A percentile compares a stretch with the other conserved stretches of the same genome.
phyloP scores from a whole-genome alignment of 257 asterid species.

The Henckelia pumila region DNA sequence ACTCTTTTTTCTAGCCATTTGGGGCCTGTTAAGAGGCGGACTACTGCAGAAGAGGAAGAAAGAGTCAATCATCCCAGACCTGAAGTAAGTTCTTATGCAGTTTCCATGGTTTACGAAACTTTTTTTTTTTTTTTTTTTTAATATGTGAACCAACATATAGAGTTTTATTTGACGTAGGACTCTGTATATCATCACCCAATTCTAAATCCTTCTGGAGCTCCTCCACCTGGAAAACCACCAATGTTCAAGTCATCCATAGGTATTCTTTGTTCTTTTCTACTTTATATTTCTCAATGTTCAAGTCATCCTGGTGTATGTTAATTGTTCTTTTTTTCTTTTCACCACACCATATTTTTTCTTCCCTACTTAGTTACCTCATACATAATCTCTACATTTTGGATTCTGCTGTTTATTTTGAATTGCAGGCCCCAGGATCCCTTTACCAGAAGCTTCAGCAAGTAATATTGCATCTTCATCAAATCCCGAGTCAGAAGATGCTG shows the following conservation, averaged over 20 bases:
- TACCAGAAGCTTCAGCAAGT: conserved; percentile 68
- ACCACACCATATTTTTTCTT: conserved; percentile 7
- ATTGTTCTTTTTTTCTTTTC: background rate
- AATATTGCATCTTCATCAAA: conserved; percentile 68
- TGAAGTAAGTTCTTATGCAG: conserved; percentile 51
- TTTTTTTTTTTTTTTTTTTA: conserved; percentile 29
- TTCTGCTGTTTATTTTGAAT: conserved; percentile 17
- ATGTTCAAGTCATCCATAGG: conserved; percentile 96
- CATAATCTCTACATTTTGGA: background rate
- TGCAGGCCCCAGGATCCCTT: conserved; percentile 87
- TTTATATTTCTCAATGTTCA: background rate
- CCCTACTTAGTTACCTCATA: background rate
- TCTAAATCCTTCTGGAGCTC: conserved; percentile 97
- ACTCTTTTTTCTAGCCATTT: conserved; percentile 67
- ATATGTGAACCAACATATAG: conserved; percentile 27
- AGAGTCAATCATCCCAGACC: conserved; percentile 76
- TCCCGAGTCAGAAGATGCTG: conserved; percentile 56
- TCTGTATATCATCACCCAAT: conserved; percentile 98
- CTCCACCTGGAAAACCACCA: conserved; percentile 99
- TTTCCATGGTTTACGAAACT: conserved; percentile 21
- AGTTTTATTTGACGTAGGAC: conserved; percentile 57
- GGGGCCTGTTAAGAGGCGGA: conserved; percentile 80
- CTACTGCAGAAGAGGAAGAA: conserved; percentile 89
- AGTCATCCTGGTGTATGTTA: background rate
- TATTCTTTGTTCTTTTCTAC: conserved; percentile 22